Base-by-base conservation (phyloP, 352 stramenopile genomes). In the Phytophthora quininea region DNA sequence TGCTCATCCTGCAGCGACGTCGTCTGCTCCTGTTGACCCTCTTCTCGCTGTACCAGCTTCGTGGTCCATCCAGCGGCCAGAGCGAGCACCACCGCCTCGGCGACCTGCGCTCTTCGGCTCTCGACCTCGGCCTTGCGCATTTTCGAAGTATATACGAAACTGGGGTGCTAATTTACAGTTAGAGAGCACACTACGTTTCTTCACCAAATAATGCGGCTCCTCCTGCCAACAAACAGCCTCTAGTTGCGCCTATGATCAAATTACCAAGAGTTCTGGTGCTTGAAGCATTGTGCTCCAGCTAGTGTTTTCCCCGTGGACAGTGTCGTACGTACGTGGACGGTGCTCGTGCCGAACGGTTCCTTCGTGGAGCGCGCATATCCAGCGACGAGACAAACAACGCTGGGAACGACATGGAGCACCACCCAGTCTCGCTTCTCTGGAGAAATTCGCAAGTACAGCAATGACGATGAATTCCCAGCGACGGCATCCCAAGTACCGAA, bases 11-110 rank as follows among this genome's bases (percentile, higher is more conserved):
- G 31, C 1, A 65, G 46, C 50, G 50, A 65, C 32, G 47, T 48
- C 11, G 45, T 35, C 29, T 61, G 49, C 35, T 73, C 50, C 55
- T 70, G 42, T 7, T 65, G 61, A 37, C 65, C 48, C 31, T 82
- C 57, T 10, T 65, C 45, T 51, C 68, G 50, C 11, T 64, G 56
- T 35, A 74, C 49, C 0, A 84, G 59, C 37, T 67, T 59, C 30
- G 76, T 76, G 38, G 49, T 51, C 79, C 79, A 88, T 19, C 59
- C 67, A 1, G 67, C 70, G 9, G 56, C 64, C 27, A 73, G 33
- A n/a, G 74, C 40, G 38, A 88, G 64, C 62, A 78, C 72, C 15
- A 62, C 42, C 43, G 72, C 62, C 73, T 88, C 79, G 1, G 64
- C 60, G 12, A 72, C 58, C 54, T 69, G 72, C 33, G 77, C 76